These are phyloP conservation scores for Cercospora sp. DNA, from an alignment of 2,329 filamentous ascomycete species.

Conservation along the genomic window DNA sequence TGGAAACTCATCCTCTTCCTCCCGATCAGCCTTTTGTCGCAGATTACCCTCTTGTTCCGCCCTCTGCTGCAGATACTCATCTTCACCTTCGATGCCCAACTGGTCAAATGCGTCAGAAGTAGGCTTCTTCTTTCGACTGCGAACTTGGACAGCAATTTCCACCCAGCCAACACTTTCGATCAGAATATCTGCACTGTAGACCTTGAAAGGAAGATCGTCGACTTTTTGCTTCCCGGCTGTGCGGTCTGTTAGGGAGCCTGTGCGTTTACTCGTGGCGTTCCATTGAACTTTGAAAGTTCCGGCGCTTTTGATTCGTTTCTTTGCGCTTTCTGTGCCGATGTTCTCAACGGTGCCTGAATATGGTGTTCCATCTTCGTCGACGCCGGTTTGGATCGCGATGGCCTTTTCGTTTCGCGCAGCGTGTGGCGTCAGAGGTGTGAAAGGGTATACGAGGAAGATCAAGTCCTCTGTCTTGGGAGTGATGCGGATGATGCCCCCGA, in stretches of 20 bases:
- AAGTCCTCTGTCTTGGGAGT: slow-evolving; percentile 68
- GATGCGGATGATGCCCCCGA: slow-evolving; percentile 80
- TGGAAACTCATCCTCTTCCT: slow-evolving; percentile 47
- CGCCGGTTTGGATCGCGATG: slow-evolving; percentile 63
- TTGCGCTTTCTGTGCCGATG: slow-evolving; percentile 53
- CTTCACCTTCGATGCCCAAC: slow-evolving; percentile 14
- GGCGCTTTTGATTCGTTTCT: slow-evolving; percentile 55
- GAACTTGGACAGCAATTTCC: slow-evolving; percentile 79
- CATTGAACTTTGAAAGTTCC: slow-evolving; percentile 73
- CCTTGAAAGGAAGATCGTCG: slow-evolving; percentile 72
- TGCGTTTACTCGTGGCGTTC: slow-evolving; percentile 79
- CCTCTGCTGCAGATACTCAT: neutral
- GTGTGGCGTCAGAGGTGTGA: slow-evolving; percentile 75
- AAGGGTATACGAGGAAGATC: slow-evolving; percentile 78
- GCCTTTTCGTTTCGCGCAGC: slow-evolving; percentile 80
- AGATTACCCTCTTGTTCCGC: neutral
- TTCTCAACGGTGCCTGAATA: slow-evolving; percentile 59
- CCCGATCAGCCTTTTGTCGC: neutral
- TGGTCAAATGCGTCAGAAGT: slow-evolving; percentile 27
- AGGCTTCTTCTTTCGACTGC: slow-evolving; percentile 42
- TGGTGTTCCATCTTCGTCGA: slow-evolving; percentile 51
- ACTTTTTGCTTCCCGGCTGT: slow-evolving; percentile 64
- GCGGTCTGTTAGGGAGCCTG: slow-evolving; percentile 67
- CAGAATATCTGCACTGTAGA: slow-evolving; percentile 79
- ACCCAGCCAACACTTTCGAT: slow-evolving; percentile 94